These are phyloP conservation scores for Cercospora berteroae DNA, from an alignment of 2,329 filamentous ascomycete genomes.

Conservation along the genomic window DNA sequence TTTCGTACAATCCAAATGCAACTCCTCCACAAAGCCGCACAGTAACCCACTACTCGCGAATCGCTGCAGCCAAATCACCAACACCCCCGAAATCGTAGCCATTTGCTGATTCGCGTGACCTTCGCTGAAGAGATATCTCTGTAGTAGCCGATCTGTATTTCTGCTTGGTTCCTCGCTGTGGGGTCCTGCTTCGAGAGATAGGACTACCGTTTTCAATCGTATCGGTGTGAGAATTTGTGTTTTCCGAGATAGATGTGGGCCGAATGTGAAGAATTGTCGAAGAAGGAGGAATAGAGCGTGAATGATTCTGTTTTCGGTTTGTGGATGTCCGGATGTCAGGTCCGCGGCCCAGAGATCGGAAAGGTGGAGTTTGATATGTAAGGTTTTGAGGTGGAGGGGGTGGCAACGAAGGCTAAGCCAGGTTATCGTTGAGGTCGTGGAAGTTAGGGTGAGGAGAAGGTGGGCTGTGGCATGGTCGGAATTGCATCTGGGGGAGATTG, in stretches of 20 bases:
- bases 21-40: not conserved
- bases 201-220: not conserved
- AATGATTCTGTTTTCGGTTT: constrained; percentile 9
- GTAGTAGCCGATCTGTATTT: not conserved
- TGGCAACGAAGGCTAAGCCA: not conserved
- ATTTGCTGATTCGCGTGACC: not conserved
- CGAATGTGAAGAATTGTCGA: not conserved
- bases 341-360: not conserved
- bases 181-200: not conserved
- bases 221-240: not conserved
- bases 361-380: constrained; percentile 7
- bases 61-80: constrained; percentile 7
- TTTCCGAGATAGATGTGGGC: constrained; percentile 6
- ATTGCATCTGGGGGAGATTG: too few relatives aligned
- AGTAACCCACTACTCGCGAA: constrained; percentile 11
- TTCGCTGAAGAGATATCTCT: not conserved
- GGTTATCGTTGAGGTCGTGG: constrained; percentile 4
- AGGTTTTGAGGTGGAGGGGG: not conserved
- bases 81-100: constrained; percentile 5
- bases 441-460: not conserved
- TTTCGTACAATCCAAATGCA: not conserved
- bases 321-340: not conserved
- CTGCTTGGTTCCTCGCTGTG: not conserved
- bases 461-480: not conserved
- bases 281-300: constrained; percentile 3